A percentile compares a stretch with the other conserved stretches of the same genome.
Conservation (phyloP, 225 moss, liverwort and hornwort species). For the Neckera pumila region DNA sequence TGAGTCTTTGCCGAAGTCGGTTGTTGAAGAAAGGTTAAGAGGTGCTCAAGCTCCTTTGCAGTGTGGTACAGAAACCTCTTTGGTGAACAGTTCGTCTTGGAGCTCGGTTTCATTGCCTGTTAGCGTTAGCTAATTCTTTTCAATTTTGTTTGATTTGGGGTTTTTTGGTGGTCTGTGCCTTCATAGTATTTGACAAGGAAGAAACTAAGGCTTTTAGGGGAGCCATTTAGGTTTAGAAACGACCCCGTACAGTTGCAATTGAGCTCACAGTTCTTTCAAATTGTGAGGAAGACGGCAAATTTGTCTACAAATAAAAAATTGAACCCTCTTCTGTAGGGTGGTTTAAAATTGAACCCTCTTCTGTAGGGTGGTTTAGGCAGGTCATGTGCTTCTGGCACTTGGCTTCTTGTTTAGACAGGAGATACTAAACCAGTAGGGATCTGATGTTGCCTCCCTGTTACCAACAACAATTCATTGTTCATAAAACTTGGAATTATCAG, state of each 20-base stretch:
- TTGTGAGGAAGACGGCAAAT: not conserved
- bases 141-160: not conserved
- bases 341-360: not conserved
- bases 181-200: not conserved
- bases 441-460: not conserved
- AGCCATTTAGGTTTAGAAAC: not conserved
- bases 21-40: not conserved
- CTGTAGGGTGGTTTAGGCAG: not conserved
- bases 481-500: not conserved
- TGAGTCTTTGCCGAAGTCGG: not conserved
- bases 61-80: conserved; percentile 10
- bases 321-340: not conserved
- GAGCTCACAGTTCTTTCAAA: not conserved
- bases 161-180: not conserved
- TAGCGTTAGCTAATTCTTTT: conserved; percentile 19
- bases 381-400: not conserved
- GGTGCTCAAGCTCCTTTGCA: not conserved
- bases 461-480: not conserved
- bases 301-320: not conserved
- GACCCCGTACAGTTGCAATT: not conserved
- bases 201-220: not conserved
- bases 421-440: not conserved
- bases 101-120: conserved; percentile 15
- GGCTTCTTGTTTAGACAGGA: not conserved
- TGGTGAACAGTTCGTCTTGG: not conserved